Conservation (phyloP, 1,139 yeast species). For the Debaryomyces nepalensis region DNA sequence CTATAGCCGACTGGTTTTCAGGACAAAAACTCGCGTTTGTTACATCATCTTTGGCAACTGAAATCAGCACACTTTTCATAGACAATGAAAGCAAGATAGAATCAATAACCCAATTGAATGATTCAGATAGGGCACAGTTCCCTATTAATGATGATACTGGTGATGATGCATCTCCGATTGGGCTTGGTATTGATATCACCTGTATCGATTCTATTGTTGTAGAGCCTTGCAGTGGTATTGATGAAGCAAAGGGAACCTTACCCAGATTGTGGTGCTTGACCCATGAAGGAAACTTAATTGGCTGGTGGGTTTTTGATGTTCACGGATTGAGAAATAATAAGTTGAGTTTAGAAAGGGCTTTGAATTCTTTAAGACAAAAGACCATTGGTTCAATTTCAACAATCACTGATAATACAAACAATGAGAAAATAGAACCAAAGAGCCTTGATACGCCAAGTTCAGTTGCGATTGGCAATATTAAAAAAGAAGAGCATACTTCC, state of each 20-base stretch:
- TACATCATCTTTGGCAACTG: slow-evolving; percentile 68
- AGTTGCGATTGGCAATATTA: too few species aligned
- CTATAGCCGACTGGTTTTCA: slow-evolving; percentile 49
- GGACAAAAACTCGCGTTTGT: slow-evolving; percentile 39
- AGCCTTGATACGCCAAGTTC: slow-evolving; percentile 1
- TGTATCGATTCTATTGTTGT: slow-evolving; percentile 42
- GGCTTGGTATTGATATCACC: slow-evolving; percentile 64
- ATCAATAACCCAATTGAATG: slow-evolving; percentile 56
- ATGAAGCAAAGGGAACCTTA: slow-evolving; percentile 52
- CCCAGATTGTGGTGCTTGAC: slow-evolving; percentile 69
- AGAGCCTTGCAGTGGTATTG: slow-evolving; percentile 64
- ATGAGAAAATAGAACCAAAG: neutral
- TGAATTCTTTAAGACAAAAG: slow-evolving; percentile 4
- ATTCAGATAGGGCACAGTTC: slow-evolving; percentile 68
- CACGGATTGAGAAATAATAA: slow-evolving; percentile 42
- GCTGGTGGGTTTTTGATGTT: slow-evolving; percentile 68
- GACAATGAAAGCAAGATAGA: slow-evolving; percentile 24
- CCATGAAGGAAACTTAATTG: slow-evolving; percentile 61
- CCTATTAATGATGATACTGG: slow-evolving; percentile 69
- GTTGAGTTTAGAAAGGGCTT: slow-evolving; percentile 28
- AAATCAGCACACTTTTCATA: slow-evolving; percentile 50
- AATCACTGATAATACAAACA: neutral
- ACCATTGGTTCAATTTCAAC: neutral
- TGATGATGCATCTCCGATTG: slow-evolving; percentile 73
- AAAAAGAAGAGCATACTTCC: too few species aligned